Base-by-base conservation (phyloP, 768 basidiomycete genomes). In the Collybia sordida region DNA sequence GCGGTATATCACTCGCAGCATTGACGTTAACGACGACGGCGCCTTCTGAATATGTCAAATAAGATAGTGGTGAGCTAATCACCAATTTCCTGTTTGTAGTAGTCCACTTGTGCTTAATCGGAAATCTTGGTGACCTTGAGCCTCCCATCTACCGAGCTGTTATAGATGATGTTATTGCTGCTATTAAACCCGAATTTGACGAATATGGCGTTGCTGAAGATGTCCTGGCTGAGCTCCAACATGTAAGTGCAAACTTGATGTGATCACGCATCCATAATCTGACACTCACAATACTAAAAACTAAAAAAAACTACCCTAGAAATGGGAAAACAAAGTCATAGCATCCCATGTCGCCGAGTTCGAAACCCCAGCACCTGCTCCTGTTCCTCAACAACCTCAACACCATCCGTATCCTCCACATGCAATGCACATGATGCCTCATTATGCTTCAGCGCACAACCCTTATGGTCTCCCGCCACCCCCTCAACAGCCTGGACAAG, bases 41-140 rank as follows among this genome's bases (percentile, higher is more conserved):
- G 49, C 31, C 49, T 62, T 19, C 3, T 59, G 64, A 60, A 60
- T 46, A 96, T 95, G 93, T 94, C 93, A 53, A 96, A 96, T 87
- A 95, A 95, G 80, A 92, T 93, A 78, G 93, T 96, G 85, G 93
- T 94, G 82, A 90, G 90, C 87, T 83, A 74, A 79, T 82, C 83
- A 80, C 80, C 74, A 71, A 77, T 71, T 72, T 71, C 70, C 61
- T 71, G 69, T 72, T 67, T 67, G 72, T 78, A 75, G 78, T 81
- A 81, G 78, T 75, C 66, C 71, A 67, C 55, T 60, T 71, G 74
- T 75, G 73, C 70, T 78, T 77, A 79, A 83, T 73, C 71, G 67
- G 62, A 70, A 71, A 65, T 64, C 56, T 62, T 65, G 47, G 63
- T 64, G 56, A 64, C 72, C 69, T 79, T 82, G 85, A 95, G 93